Percentiles rank a stretch among this genome's conserved stretches.
Evolutionary conservation across 2,329 filamentous ascomycete species (phyloP).

Genomic region (Trichoderma sp.): DNA sequence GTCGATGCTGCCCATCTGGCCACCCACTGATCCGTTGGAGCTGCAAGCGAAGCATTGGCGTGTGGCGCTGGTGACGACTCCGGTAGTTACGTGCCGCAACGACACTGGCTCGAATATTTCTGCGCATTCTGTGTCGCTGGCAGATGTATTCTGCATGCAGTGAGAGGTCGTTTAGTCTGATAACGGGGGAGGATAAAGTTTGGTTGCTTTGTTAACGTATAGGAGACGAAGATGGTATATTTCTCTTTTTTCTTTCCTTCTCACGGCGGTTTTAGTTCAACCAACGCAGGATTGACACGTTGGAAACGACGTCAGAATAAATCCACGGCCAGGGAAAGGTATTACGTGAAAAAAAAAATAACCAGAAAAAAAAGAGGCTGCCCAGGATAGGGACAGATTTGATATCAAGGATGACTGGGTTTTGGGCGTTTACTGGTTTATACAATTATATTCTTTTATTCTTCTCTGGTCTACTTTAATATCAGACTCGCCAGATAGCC

Average conservation of each 20-base stretch:
- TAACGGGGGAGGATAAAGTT: not conserved
- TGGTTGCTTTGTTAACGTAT: too few species aligned
- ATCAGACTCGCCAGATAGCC: not conserved
- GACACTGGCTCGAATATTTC: slow-evolving; percentile 52
- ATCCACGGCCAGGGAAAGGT: too few species aligned
- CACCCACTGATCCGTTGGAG: slow-evolving; percentile 45
- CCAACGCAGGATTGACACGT: too few species aligned
- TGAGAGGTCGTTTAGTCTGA: slow-evolving; percentile 30
- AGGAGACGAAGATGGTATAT: too few species aligned
- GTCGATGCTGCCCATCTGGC: slow-evolving; percentile 54
- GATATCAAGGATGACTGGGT: not conserved
- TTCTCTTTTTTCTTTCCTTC: too few species aligned
- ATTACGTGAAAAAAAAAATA: not conserved
- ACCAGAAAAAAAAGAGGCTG: not conserved
- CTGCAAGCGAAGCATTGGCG: slow-evolving; percentile 57
- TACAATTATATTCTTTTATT: not conserved
- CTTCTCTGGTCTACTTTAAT: not conserved
- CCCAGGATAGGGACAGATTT: not conserved
- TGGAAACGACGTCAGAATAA: too few species aligned
- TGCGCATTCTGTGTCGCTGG: slow-evolving; percentile 50
- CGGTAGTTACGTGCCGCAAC: slow-evolving; percentile 58
- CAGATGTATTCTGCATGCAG: slow-evolving; percentile 56
- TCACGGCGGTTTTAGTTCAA: too few species aligned
- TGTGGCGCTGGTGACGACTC: slow-evolving; percentile 58
- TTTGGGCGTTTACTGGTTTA: not conserved